Conservation (phyloP, 106 monocot species). For the Posidonia australis region DNA sequence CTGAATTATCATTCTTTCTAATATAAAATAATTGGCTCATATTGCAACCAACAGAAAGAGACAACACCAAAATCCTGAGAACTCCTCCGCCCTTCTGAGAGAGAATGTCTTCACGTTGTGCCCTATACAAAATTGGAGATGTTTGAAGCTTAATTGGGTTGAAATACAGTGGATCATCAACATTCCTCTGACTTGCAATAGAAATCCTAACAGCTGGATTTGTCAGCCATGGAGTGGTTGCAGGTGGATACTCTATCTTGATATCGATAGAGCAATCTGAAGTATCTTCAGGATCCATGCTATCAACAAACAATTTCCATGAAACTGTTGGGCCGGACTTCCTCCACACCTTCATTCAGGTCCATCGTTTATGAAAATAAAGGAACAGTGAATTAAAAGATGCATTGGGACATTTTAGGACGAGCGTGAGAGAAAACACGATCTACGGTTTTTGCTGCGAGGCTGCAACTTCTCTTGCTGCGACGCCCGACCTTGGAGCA, state of each 20-base stretch:
- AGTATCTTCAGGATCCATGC: slow-evolving; percentile 40
- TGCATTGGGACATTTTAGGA: too few relatives aligned
- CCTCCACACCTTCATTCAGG: too few relatives aligned
- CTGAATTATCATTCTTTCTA: slow-evolving; percentile 6
- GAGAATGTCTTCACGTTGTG: slow-evolving; percentile 48
- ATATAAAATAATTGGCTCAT: slow-evolving; percentile 43
- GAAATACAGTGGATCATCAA: slow-evolving; percentile 48
- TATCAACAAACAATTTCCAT: slow-evolving; percentile 34
- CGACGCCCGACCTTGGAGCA: too few relatives aligned
- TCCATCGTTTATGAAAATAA: too few relatives aligned
- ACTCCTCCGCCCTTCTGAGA: slow-evolving; percentile 41
- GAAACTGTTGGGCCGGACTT: too few relatives aligned
- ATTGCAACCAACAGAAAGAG: slow-evolving; percentile 33
- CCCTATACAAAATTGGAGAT: slow-evolving; percentile 39
- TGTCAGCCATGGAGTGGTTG: slow-evolving; percentile 51
- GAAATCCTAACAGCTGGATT: slow-evolving; percentile 40
- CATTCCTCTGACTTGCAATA: slow-evolving; percentile 40
- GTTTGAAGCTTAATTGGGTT: slow-evolving; percentile 41
- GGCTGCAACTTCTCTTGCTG: too few relatives aligned
- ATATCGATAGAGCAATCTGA: slow-evolving; percentile 58
- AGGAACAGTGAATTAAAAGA: too few relatives aligned
- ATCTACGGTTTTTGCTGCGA: too few relatives aligned
- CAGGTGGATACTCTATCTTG: slow-evolving; percentile 55
- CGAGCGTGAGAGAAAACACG: too few relatives aligned
- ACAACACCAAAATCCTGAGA: slow-evolving; percentile 33